These are phyloP conservation scores for Tetratostichococcus sp. DNA, from an alignment of 139 green algal species.

Conservation along the genomic window DNA sequence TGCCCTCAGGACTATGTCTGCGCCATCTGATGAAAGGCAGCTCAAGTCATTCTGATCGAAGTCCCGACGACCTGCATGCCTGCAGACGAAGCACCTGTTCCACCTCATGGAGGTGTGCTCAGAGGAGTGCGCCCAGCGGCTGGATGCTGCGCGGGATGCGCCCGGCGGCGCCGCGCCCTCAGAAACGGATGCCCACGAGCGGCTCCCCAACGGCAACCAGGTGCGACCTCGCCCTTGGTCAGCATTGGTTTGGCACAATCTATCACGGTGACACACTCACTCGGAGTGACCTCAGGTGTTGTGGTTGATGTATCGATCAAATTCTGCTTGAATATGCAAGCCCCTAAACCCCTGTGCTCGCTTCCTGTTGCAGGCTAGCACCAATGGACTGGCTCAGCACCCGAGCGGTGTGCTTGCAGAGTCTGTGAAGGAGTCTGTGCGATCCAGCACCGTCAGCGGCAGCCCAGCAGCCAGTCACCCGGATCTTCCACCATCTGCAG, in stretches of 20 bases:
- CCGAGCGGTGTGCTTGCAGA: background rate
- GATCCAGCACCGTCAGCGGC: background rate
- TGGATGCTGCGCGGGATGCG: conserved; percentile 1
- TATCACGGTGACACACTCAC: no score
- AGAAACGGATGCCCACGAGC: background rate
- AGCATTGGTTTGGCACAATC: no score
- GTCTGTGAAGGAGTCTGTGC: background rate
- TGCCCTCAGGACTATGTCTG: conserved; percentile 6
- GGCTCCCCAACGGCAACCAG: background rate
- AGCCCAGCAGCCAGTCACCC: background rate
- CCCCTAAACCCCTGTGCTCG: background rate
- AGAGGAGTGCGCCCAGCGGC: background rate
- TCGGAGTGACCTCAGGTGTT: no score
- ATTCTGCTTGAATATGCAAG: no score
- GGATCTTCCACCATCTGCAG: background rate
- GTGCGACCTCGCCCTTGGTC: no score
- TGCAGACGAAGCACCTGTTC: conserved; percentile 13
- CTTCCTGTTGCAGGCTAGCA: background rate
- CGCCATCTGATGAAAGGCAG: no score
- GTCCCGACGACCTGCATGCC: no score
- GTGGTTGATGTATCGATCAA: no score
- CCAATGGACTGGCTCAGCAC: background rate
- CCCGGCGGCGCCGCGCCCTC: background rate
- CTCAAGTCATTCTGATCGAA: no score
- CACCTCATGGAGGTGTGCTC: conserved; percentile 9